These are phyloP conservation scores for Echinochloa phyllopogon DNA, from an alignment of 176 grass and related monocot species.

Conservation along the genomic window DNA sequence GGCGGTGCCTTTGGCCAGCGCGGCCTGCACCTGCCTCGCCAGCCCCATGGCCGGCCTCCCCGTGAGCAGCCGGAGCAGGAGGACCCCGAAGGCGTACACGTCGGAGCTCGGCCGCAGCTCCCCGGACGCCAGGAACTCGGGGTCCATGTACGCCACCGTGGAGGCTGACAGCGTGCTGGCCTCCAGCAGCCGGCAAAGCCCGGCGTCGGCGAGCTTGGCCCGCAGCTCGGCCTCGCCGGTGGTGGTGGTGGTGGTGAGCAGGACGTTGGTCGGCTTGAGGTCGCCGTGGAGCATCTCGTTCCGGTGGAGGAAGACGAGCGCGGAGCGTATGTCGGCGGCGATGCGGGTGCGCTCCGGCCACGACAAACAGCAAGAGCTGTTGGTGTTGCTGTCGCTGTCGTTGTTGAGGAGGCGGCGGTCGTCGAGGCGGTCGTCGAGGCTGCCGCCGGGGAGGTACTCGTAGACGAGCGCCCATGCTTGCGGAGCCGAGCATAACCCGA, in stretches of 20 bases:
- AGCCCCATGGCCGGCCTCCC: background rate
- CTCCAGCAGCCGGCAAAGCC: background rate
- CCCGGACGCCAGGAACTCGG: constrained; percentile 7
- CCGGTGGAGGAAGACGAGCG: constrained; percentile 23
- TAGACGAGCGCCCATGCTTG: background rate
- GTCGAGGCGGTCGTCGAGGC: background rate
- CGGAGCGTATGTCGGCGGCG: background rate
- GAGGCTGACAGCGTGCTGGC: background rate
- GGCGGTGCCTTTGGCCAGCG: background rate
- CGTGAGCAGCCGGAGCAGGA: constrained; percentile 3
- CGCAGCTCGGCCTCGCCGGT: no score
- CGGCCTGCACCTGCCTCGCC: background rate
- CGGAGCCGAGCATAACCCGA: background rate
- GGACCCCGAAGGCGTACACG: constrained; percentile 2
- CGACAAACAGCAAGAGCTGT: no score
- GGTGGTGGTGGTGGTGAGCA: background rate
- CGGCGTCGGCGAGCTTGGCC: background rate
- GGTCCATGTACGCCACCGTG: constrained; percentile 13
- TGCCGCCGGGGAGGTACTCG: background rate
- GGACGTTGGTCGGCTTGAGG: constrained; percentile 5
- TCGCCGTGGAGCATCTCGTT: constrained; percentile 2
- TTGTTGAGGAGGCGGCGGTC: no score
- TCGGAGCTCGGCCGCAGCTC: constrained; percentile 23
- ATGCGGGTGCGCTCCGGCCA: constrained; percentile 2
- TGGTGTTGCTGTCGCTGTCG: no score